A percentile compares a stretch with the other conserved stretches of the same genome.
Evolutionary conservation across 192 early-diverging fungal species (phyloP).

Genomic region (Gonapodya prolifera): DNA sequence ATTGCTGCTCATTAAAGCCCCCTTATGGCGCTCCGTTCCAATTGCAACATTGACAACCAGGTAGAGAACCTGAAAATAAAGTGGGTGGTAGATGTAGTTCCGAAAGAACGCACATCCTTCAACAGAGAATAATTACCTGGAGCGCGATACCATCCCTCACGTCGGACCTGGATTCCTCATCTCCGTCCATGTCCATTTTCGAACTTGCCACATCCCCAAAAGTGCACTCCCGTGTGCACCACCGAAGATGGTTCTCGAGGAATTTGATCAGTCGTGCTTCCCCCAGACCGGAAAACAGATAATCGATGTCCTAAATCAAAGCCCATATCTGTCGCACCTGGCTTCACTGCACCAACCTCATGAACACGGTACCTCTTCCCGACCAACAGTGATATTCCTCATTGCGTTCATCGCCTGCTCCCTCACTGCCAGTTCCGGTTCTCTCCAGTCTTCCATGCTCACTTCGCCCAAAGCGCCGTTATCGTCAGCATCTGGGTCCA

Average conservation of each 20-base stretch:
- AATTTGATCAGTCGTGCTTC: conserved; percentile 39
- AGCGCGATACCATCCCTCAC: background rate
- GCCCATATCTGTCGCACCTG: background rate
- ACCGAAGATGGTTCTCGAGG: conserved; percentile 44
- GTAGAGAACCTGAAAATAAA: conserved; percentile 56
- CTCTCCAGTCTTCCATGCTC: conserved; percentile 22
- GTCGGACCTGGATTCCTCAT: background rate
- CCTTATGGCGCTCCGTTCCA: conserved; percentile 48
- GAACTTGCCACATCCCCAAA: background rate
- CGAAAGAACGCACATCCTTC: too few relatives aligned
- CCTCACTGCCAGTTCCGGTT: conserved; percentile 46
- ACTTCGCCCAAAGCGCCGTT: background rate
- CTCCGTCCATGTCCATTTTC: background rate
- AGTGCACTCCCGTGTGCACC: background rate
- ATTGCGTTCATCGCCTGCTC: conserved; percentile 64
- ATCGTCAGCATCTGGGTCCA: background rate
- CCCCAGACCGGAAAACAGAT: conserved; percentile 55
- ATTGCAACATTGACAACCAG: conserved; percentile 59
- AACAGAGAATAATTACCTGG: background rate
- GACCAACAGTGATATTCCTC: conserved; percentile 56
- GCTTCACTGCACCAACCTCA: too few relatives aligned
- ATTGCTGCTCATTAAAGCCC: conserved; percentile 38
- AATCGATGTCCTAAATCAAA: conserved; percentile 43
- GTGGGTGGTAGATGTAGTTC: too few relatives aligned
- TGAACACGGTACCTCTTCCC: conserved; percentile 23